Evolutionary conservation across 176 grass and related monocot genomes (phyloP).

Genomic region (Bromus sterilis): DNA sequence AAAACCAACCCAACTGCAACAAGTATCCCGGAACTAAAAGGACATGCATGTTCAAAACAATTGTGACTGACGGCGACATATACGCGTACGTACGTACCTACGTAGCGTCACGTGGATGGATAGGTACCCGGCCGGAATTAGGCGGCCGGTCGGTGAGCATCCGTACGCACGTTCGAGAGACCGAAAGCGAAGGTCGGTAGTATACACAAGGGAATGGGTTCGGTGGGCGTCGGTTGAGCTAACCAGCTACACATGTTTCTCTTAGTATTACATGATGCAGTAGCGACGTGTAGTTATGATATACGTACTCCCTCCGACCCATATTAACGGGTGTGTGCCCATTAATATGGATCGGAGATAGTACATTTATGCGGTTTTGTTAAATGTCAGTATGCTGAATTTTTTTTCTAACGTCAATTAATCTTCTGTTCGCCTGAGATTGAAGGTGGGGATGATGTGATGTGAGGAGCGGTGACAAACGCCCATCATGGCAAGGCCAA

Average conservation of each 20-base stretch:
- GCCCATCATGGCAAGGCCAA: too few species aligned
- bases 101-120: background rate
- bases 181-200: background rate
- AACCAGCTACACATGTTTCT: background rate
- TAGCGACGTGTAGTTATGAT: background rate
- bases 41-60: background rate
- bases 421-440: too few species aligned
- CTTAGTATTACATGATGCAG: background rate
- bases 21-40: too few species aligned
- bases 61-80: background rate
- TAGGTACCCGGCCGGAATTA: background rate
- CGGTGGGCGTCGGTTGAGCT: background rate
- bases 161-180: background rate
- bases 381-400: too few species aligned
- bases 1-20: too few species aligned
- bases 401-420: too few species aligned
- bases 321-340: too few species aligned
- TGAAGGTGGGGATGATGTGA: too few species aligned
- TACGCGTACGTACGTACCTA: background rate
- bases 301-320: too few species aligned
- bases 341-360: too few species aligned
- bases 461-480: too few species aligned
- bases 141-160: background rate
- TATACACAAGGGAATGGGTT: background rate
- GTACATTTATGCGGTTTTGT: background rate